phyloP scores from a whole-genome alignment of 352 stramenopile species.

The Globisporangium sylvaticum region DNA sequence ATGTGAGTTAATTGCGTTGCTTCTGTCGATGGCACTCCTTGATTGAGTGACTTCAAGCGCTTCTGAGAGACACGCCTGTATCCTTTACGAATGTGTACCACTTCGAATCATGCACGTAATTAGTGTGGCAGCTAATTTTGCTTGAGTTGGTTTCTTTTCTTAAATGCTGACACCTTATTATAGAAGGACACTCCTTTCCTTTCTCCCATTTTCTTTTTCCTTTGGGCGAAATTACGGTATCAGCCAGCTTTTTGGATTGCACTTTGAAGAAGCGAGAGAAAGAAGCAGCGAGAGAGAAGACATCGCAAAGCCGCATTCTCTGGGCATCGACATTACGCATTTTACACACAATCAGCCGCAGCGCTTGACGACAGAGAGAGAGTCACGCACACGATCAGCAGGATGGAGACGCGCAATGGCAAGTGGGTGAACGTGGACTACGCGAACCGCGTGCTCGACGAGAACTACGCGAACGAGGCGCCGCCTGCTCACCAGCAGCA shows the following conservation, averaged over 20 bases:
- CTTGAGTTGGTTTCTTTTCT: too few relatives aligned
- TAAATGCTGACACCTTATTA: too few relatives aligned
- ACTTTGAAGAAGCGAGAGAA: background rate
- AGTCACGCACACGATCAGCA: background rate
- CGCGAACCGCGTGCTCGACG: conserved; percentile 58
- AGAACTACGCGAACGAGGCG: conserved; percentile 16
- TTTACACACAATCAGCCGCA: too few relatives aligned
- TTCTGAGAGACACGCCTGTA: background rate
- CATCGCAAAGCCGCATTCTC: background rate
- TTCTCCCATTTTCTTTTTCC: too few relatives aligned
- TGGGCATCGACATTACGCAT: background rate
- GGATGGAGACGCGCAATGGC: conserved; percentile 59
- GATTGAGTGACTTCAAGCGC: too few relatives aligned
- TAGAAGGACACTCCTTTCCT: too few relatives aligned
- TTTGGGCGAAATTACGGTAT: background rate
- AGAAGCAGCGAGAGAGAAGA: background rate
- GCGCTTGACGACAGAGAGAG: background rate
- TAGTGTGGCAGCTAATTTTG: too few relatives aligned
- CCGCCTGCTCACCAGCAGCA: background rate
- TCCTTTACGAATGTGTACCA: background rate
- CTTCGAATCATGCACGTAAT: background rate
- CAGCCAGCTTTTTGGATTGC: background rate
- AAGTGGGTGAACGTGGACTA: conserved; percentile 90
- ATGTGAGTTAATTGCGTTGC: too few relatives aligned
- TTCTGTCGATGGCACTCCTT: too few relatives aligned